Base-by-base conservation (phyloP, 768 basidiomycete species). In the button mushroom (Agaricus bisporus) region DNA sequence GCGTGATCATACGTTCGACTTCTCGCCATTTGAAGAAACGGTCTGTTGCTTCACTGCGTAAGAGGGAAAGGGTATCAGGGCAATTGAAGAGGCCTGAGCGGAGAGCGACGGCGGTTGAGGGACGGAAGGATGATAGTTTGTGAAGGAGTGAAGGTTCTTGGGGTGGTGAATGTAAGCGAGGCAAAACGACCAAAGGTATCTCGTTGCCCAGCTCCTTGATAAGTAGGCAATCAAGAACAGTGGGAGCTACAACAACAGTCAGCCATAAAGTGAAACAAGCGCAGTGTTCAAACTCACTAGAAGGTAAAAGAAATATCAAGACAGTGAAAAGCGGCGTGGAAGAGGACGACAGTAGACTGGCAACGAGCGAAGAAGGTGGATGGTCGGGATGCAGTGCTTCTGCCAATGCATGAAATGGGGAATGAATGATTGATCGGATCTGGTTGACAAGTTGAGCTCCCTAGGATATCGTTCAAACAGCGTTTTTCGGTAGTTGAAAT, bases 21-120 rank as follows among this genome's bases (percentile, higher is more conserved):
- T 87, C 86, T 29, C 84, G 72, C 86, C 86, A 88, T 28, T 79
- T 77, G 52, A 87, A 64, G 65, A 87, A 88, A 17, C 86, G 77
- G 54, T 86, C 83, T 0, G 81, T 74, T 0, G 85, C 85, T 64
- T 88, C 86, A 15, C 66, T 70, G 32, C 87, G 78, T 28, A 88
- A 70, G 1, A 72, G 62, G 1, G 74, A 70, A 10, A 87, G 71
- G 0, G 75, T 83, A 55, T 82, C 83, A 0, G 85, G 84, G 1
- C 82, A 79, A 56, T 75, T 80, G 66, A 88, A 86, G 11, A 88
- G 68, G 10, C 82, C 83, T 26, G 64, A 64, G 11, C 85, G 79
- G 9, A 88, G 73, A 1, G 80, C 74, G 7, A 73, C 62, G 1
- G 76, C 60, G 1, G 80, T 75, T 3, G 70, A 56, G 20, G 86